Evolutionary conservation across 257 asterid species (phyloP).

Genomic region (Echites panduratus): DNA sequence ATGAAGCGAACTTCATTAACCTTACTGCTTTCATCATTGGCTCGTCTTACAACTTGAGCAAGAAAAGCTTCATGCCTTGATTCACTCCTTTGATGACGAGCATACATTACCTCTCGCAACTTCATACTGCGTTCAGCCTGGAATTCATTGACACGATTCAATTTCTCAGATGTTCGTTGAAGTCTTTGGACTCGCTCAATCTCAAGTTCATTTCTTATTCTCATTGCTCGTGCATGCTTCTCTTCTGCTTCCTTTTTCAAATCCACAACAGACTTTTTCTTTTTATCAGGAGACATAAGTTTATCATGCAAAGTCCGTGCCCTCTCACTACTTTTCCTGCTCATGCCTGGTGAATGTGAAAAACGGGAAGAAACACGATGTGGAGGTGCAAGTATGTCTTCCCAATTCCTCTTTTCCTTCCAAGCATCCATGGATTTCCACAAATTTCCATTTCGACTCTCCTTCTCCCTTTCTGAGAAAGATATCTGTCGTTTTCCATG

Average conservation of each 20-base stretch:
- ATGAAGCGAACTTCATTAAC: slow-evolving; percentile 98
- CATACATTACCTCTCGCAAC: slow-evolving; percentile 82
- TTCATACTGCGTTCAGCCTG: slow-evolving; percentile 87
- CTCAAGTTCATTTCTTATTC: slow-evolving; percentile 94
- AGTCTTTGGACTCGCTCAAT: slow-evolving; percentile 93
- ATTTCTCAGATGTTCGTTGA: slow-evolving; percentile 88
- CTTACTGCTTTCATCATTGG: slow-evolving; percentile 96
- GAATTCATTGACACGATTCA: slow-evolving; percentile 90
- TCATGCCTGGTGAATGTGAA: slow-evolving; percentile 86
- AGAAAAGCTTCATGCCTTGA: slow-evolving; percentile 91
- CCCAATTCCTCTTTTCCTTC: slow-evolving; percentile 99
- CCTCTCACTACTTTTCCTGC: slow-evolving; percentile 78
- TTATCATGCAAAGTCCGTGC: slow-evolving; percentile 87
- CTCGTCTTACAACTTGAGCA: slow-evolving; percentile 96
- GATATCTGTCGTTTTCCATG: slow-evolving; percentile 40
- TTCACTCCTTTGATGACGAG: slow-evolving; percentile 89
- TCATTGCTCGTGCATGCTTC: slow-evolving; percentile 95
- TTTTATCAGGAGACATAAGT: slow-evolving; percentile 98
- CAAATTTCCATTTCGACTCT: slow-evolving; percentile 57
- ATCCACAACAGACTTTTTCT: slow-evolving; percentile 74
- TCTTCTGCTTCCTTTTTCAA: slow-evolving; percentile 94
- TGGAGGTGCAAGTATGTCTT: slow-evolving; percentile 84
- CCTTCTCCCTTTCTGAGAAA: slow-evolving; percentile 61
- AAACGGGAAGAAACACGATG: slow-evolving; percentile 79
- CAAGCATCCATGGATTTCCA: slow-evolving; percentile 91